Evolutionary conservation across 306 rosid species (phyloP).

Genomic region (Quercus wislizeni): DNA sequence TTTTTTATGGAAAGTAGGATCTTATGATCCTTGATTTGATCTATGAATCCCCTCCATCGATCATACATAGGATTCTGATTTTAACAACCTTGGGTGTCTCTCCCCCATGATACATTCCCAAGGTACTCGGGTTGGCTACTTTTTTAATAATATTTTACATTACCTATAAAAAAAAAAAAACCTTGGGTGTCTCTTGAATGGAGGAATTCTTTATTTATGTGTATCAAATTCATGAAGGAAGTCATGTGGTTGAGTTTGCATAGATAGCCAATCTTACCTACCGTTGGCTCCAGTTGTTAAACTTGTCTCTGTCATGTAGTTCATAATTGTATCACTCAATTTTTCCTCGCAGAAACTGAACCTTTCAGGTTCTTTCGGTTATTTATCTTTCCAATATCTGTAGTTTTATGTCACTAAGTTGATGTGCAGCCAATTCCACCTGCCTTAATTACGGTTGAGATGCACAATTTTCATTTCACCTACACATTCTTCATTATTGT

Average conservation of each 20-base stretch:
- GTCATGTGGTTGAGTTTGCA: neutral
- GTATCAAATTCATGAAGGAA: neutral
- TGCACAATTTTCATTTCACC: constrained; percentile 2
- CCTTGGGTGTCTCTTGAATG: too few species aligned
- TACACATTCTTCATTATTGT: constrained; percentile 18
- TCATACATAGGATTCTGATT: too few species aligned
- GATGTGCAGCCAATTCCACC: constrained; percentile 2
- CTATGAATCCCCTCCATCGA: too few species aligned
- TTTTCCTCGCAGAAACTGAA: neutral
- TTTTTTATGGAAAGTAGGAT: too few species aligned
- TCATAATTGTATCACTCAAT: neutral
- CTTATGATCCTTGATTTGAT: too few species aligned
- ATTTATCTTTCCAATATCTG: constrained; percentile 17
- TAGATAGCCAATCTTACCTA: neutral
- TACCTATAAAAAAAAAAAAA: too few species aligned
- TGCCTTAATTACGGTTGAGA: constrained; percentile 21
- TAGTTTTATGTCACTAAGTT: constrained; percentile 20
- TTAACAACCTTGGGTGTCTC: too few species aligned
- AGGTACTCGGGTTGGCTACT: too few species aligned
- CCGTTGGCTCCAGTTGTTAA: neutral
- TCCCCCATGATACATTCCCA: too few species aligned
- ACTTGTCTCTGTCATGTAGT: constrained; percentile 22
- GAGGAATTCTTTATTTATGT: too few species aligned
- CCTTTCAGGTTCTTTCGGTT: constrained; percentile 7
- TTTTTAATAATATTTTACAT: too few species aligned